A percentile compares a stretch with the other conserved stretches of the same genome.
phyloP scores from a whole-genome alignment of 2,329 filamentous ascomycete species.

The Colletotrichum tamarilloi region DNA sequence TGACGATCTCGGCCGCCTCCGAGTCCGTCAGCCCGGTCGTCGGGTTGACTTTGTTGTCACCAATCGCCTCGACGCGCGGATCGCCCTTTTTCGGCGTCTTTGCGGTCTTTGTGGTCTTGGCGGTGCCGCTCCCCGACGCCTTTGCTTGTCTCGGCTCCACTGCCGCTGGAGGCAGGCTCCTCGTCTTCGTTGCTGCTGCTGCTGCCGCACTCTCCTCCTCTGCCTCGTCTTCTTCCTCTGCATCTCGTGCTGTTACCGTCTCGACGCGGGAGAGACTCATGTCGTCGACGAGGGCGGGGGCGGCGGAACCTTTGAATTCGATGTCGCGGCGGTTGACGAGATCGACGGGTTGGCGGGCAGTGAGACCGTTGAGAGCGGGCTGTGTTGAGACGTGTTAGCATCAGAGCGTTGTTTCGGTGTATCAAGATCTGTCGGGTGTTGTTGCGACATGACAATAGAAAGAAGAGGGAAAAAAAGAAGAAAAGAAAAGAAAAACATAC shows the following conservation, averaged over 20 bases:
- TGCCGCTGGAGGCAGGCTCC: background rate
- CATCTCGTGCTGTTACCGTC: background rate
- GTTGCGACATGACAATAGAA: no score
- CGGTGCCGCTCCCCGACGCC: background rate
- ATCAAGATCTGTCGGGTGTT: background rate
- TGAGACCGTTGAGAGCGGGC: constrained; percentile 7
- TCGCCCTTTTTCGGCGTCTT: background rate
- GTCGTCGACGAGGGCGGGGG: background rate
- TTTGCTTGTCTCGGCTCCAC: background rate
- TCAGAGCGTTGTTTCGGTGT: background rate
- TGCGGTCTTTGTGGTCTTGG: background rate
- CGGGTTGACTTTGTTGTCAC: constrained; percentile 27
- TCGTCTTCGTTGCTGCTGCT: background rate
- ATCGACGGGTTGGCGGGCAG: constrained; percentile 4
- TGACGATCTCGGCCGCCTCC: constrained; percentile 30
- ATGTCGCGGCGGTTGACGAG: constrained; percentile 9
- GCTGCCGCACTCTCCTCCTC: background rate
- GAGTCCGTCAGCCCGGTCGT: constrained; percentile 28
- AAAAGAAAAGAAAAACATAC: background rate
- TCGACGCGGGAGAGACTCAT: constrained; percentile 3
- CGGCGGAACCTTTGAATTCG: constrained; percentile 1
- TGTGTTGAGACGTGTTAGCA: background rate
- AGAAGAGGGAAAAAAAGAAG: no score
- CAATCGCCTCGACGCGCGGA: constrained; percentile 7
- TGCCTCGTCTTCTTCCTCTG: background rate